Evolutionary conservation across 164 flowering plant genomes (phyloP), one percentile per base, ranked within the genome.

Genomic region (Cinnamomum chago): DNA sequence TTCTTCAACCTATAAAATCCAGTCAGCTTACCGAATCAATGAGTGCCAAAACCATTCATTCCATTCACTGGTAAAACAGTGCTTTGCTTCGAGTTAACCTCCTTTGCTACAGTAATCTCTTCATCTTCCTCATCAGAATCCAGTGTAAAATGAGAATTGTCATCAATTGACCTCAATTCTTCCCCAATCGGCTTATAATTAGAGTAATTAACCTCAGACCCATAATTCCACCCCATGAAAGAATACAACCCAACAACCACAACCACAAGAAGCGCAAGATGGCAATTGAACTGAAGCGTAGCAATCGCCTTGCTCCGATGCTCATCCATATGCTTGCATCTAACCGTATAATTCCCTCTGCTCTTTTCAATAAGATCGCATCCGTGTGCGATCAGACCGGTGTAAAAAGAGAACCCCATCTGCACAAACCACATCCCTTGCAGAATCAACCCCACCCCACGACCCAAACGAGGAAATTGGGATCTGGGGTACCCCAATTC

Each of bases 381-480:
- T 0, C 95, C 97, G 15, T 88, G 86, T 20, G 86, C 81, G 2
- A 92, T 84, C 84, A 79, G 78, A 73, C 67, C 65, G 3, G 93
- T 83, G 79, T 72, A 91, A 70, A 96, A 91, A 0, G 98, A 91
- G 55, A 94, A 58, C 22, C 94, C 98, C 99, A 94, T 96, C 76
- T 96, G 99, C 60, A 91, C 18, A 79, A 92, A 85, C 99, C 99
- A 96, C 50, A 85, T 88, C 62, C 98, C 99, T 68, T 96, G 97
- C 72, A 87, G 75, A 73, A 91, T 80, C 74, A 96, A 75, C 65
- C 97, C 98, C 24, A 86, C 67, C 72, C 92, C 99, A 18, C 97
- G 90, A 3, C 76, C 93, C 75, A 96, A 65, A 62, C 77, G 75
- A 0, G 95, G 83, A 23, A 75, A 81, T 50, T 20, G 77, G 6